Conservation (phyloP, 352 stramenopile genomes). For the Globisporangium carolinianum region DNA sequence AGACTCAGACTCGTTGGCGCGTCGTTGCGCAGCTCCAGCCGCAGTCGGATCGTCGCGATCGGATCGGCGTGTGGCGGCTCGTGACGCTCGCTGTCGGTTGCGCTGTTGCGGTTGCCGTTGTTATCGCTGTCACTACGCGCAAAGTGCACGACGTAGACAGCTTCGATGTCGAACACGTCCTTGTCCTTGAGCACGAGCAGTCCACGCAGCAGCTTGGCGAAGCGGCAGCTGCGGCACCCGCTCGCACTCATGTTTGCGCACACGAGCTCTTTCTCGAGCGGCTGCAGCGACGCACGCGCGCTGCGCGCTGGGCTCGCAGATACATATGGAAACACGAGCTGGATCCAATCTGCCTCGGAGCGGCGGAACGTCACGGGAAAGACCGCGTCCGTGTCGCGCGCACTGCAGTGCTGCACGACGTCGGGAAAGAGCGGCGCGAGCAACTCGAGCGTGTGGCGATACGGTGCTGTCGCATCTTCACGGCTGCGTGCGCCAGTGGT, state of each 20-base stretch:
- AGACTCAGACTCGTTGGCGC: conserved; percentile 15
- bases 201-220: conserved; percentile 32
- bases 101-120: not conserved
- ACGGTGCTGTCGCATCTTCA: not conserved
- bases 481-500: not conserved
- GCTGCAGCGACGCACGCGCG: conserved; percentile 1
- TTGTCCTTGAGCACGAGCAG: conserved; percentile 41
- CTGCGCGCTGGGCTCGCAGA: not conserved
- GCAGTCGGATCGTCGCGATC: conserved; percentile 47
- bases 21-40: conserved; percentile 31
- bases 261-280: conserved; percentile 28
- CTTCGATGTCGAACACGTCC: conserved; percentile 24
- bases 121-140: not conserved
- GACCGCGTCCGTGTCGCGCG: not conserved
- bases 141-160: conserved; percentile 36
- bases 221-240: conserved; percentile 36
- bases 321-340: conserved; percentile 26
- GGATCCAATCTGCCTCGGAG: conserved; percentile 21
- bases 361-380: conserved; percentile 22
- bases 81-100: not conserved
- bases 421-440: conserved; percentile 11
- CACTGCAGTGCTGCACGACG: not conserved
- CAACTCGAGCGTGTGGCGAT: conserved; percentile 6
- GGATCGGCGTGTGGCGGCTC: too few relatives aligned
- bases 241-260: conserved; percentile 32